Base-by-base conservation (phyloP, 306 rosid species). In the Nissolia schottii region DNA sequence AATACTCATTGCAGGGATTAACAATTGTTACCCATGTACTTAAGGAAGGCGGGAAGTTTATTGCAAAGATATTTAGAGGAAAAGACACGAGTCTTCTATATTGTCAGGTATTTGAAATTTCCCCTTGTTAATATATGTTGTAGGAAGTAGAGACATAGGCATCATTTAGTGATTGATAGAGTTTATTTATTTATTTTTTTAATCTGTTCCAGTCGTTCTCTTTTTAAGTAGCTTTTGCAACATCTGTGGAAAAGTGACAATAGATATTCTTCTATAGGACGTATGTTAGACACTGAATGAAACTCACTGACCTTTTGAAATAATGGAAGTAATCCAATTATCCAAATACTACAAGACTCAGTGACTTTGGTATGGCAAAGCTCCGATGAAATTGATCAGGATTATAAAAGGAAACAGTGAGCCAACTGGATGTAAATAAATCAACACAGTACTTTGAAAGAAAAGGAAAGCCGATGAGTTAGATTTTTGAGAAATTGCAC, bases 1-100 rank as follows among this genome's bases (percentile, higher is more conserved):
- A 43, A 41, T 65, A 77, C 65, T 75, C 35, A 38, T 45, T 72
- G 74, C 89, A 91, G 98, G 98, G 98, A 73, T 86, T 94, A 81
- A 94, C 98, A 41, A 90, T 94, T 58, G 98, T 94, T 67, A 85
- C 96, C 37, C 97, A 93, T 73, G 80, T 91, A 53, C 96, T 94
- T 43, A 86, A 92, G 84, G 97, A 89, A 85, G 98, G 98, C 53
- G 96, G 98, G 63, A 89, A 82, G 72, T 91, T 94, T 87, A 89
- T 91, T 67, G 98, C 97, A 31, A 94, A 94, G 85, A 94, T 94
- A 83, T 94, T 94, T 57, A 89, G 97, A 74, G 97, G 98, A 63
- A 94, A 94, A 66, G 97, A 94, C 73, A 91, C 97, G 7, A 87
- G 98, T 80, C 98, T 91, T 84, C 71, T 94, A 34, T 94, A 94